Conservation (phyloP, 1,284 basidiomycete genomes). For the Peniophora sp. region DNA sequence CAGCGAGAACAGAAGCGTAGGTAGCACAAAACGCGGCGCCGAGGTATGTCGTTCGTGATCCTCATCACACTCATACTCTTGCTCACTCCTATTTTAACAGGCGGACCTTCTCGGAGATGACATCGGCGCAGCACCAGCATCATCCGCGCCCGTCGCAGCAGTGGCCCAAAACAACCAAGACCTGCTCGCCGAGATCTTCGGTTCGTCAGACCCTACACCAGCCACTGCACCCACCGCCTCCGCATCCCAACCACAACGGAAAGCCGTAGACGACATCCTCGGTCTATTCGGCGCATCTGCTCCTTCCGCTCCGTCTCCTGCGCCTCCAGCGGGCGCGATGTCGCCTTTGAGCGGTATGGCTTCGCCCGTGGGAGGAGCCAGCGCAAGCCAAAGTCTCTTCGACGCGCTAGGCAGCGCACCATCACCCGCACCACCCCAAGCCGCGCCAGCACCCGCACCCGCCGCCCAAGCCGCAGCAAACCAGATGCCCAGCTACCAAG, state of each 20-base stretch:
- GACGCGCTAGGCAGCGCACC: neutral
- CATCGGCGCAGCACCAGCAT: slow-evolving; percentile 31
- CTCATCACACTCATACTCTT: slow-evolving; percentile 3
- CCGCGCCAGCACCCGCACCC: slow-evolving; percentile 29
- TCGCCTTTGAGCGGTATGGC: slow-evolving; percentile 23
- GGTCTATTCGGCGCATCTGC: slow-evolving; percentile 67
- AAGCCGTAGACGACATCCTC: slow-evolving; percentile 84
- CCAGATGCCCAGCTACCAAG: slow-evolving; percentile 67
- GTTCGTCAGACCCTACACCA: slow-evolving; percentile 34
- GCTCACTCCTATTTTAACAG: slow-evolving; percentile 18
- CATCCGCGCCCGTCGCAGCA: slow-evolving; percentile 23
- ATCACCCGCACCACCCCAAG: slow-evolving; percentile 18
- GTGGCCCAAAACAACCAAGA: slow-evolving; percentile 74
- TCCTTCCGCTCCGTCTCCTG: slow-evolving; percentile 24
- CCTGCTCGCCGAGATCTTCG: slow-evolving; percentile 92
- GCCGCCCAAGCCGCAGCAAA: slow-evolving; percentile 34
- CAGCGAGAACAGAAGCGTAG: slow-evolving; percentile 90
- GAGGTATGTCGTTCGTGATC: slow-evolving; percentile 38
- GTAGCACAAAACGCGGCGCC: slow-evolving; percentile 73
- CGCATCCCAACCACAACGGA: slow-evolving; percentile 38
- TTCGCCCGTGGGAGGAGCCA: slow-evolving; percentile 23
- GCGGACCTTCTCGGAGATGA: slow-evolving; percentile 79
- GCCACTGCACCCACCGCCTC: slow-evolving; percentile 33
- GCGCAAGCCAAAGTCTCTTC: slow-evolving; percentile 9
- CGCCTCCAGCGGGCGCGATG: slow-evolving; percentile 57